Evolutionary conservation across 2,329 filamentous ascomycete genomes (phyloP).

Genomic region (Colletotrichum spaethianum): DNA sequence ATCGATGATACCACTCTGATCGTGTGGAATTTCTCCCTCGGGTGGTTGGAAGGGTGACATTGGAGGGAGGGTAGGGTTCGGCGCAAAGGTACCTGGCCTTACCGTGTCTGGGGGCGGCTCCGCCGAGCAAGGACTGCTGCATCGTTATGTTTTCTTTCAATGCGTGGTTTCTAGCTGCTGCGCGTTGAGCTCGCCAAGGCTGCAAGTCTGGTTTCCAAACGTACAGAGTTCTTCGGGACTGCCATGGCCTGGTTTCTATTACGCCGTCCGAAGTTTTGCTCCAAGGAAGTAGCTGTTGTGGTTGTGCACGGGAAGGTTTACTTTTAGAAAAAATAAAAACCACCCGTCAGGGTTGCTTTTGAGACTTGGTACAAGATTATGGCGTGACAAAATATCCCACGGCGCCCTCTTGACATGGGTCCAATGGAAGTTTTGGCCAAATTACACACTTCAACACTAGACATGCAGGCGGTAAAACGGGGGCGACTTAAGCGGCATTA

Average conservation of each 20-base stretch:
- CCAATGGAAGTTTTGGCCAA: background rate
- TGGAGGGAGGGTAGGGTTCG: background rate
- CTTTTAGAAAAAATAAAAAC: background rate
- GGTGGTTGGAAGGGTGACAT: background rate
- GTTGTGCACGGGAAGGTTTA: background rate
- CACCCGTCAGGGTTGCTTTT: background rate
- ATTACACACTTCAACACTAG: background rate
- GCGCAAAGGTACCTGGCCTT: background rate
- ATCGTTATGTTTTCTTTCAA: background rate
- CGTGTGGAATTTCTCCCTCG: background rate
- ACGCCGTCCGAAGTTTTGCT: conserved; percentile 13
- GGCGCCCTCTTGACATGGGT: background rate
- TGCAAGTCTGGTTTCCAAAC: conserved; percentile 1
- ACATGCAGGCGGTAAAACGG: background rate
- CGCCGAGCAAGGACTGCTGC: background rate
- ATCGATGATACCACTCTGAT: conserved; percentile 6
- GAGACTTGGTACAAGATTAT: background rate
- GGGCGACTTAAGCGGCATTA: conserved; percentile 10
- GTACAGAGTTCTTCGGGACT: background rate
- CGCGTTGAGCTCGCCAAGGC: conserved; percentile 1
- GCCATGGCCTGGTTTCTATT: background rate
- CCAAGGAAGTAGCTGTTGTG: background rate
- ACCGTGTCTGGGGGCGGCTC: background rate
- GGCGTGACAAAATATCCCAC: background rate
- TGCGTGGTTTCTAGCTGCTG: background rate